phyloP scores from a whole-genome alignment of 768 basidiomycete species.

The Tricholoma saponaceum region DNA sequence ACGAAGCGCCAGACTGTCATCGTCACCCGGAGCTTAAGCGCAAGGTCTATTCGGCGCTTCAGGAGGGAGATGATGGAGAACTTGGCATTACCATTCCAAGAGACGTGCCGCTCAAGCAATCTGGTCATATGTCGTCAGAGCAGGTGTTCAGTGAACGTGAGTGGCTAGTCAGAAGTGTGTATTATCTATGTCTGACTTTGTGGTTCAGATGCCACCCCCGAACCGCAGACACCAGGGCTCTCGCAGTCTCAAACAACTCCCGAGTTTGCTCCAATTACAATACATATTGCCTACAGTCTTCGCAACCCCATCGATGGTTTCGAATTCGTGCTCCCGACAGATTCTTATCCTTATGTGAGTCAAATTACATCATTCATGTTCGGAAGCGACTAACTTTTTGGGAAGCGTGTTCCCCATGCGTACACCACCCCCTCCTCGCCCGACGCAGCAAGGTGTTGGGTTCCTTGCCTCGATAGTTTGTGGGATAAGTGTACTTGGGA shows the following conservation, averaged over 20 bases:
- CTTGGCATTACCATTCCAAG: conserved; percentile 83
- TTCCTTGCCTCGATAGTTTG: conserved; percentile 92
- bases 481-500: conserved; percentile 99
- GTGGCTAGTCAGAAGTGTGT: conserved; percentile 9
- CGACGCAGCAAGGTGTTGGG: conserved; percentile 95
- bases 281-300: conserved; percentile 79
- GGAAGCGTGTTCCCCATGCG: conserved; percentile 86
- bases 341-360: conserved; percentile 83
- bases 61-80: conserved; percentile 94
- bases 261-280: conserved; percentile 72
- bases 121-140: conserved; percentile 41
- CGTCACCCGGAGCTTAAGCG: conserved; percentile 92
- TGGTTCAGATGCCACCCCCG: conserved; percentile 67
- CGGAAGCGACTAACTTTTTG: conserved; percentile 10
- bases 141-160: conserved; percentile 55
- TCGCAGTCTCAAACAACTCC: conserved; percentile 33
- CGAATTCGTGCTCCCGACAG: conserved; percentile 78
- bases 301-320: conserved; percentile 81
- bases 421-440: conserved; percentile 86
- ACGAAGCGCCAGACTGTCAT: conserved; percentile 73
- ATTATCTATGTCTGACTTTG: not conserved
- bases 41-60: conserved; percentile 82
- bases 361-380: not conserved
- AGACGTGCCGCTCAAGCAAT: conserved; percentile 63
- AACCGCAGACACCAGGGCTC: conserved; percentile 65